Conservation (phyloP, 2,329 filamentous ascomycete species). For the Dactylellina parvicollis region DNA sequence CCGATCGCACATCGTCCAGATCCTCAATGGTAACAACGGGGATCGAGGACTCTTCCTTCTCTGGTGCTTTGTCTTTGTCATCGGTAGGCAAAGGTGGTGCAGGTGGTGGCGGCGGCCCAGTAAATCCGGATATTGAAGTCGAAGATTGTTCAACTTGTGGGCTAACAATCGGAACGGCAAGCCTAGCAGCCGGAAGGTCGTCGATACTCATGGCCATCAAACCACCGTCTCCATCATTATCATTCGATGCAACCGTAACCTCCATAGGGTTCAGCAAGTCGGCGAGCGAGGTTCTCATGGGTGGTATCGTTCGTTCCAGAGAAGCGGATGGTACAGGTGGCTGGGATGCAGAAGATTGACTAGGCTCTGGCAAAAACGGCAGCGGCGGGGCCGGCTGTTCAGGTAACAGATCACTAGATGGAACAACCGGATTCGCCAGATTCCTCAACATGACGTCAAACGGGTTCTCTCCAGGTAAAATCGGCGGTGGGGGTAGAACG, state of each 20-base stretch:
- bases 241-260: slow-evolving; percentile 48
- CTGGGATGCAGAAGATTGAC: slow-evolving; percentile 14
- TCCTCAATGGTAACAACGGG: slow-evolving; percentile 75
- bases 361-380: background rate
- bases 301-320: slow-evolving; percentile 39
- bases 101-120: slow-evolving; percentile 36
- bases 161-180: slow-evolving; percentile 44
- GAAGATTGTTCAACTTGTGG: slow-evolving; percentile 34
- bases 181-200: slow-evolving; percentile 58
- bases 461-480: slow-evolving; percentile 1
- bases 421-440: slow-evolving; percentile 9
- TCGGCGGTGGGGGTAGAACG: slow-evolving; percentile 23
- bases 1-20: slow-evolving; percentile 77
- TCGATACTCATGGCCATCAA: slow-evolving; percentile 63
- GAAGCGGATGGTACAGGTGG: background rate
- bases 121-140: slow-evolving; percentile 28
- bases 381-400: slow-evolving; percentile 2
- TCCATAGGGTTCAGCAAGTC: slow-evolving; percentile 55
- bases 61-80: slow-evolving; percentile 58
- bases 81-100: slow-evolving; percentile 30
- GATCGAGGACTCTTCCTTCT: slow-evolving; percentile 52
- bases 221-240: slow-evolving; percentile 58
- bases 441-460: slow-evolving; percentile 25
- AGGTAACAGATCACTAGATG: background rate
- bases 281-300: slow-evolving; percentile 57